Conservation (phyloP, 331 rosid genomes). For the Rhamnella rubrinervis region DNA sequence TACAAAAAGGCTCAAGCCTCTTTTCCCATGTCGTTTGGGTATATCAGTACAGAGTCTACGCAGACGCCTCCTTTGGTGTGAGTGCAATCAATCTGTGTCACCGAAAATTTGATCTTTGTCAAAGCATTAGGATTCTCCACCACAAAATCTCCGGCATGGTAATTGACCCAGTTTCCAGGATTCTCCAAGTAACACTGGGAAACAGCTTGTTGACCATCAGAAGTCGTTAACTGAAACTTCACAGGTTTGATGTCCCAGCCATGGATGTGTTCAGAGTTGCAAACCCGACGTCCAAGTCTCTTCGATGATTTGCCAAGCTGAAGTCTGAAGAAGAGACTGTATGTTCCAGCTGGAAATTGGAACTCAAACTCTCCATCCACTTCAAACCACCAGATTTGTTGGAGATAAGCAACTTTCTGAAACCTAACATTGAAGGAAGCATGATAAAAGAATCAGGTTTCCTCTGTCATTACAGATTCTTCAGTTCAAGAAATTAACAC, state of each 20-base stretch:
- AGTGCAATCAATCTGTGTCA: slow-evolving; percentile 60
- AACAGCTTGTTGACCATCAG: slow-evolving; percentile 36
- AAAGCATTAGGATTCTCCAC: slow-evolving; percentile 25
- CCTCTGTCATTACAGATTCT: not conserved
- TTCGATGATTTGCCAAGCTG: slow-evolving; percentile 38
- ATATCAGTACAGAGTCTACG: slow-evolving; percentile 45
- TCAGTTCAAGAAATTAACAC: too few species aligned
- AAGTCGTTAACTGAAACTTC: slow-evolving; percentile 37
- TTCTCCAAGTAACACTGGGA: slow-evolving; percentile 30
- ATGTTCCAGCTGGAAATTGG: slow-evolving; percentile 38
- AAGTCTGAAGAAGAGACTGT: slow-evolving; percentile 40
- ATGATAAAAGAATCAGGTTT: not conserved
- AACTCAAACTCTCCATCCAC: slow-evolving; percentile 43
- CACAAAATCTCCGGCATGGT: slow-evolving; percentile 44
- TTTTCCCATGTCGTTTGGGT: slow-evolving; percentile 27
- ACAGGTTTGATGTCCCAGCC: slow-evolving; percentile 50
- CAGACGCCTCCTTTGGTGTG: slow-evolving; percentile 66
- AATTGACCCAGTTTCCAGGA: slow-evolving; percentile 41
- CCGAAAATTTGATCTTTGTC: slow-evolving; percentile 43
- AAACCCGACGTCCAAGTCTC: slow-evolving; percentile 42
- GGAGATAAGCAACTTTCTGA: slow-evolving; percentile 45
- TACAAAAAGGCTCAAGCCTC: slow-evolving; percentile 13
- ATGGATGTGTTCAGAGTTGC: slow-evolving; percentile 35
- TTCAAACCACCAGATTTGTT: slow-evolving; percentile 57
- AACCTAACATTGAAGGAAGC: slow-evolving; percentile 28